These are phyloP conservation scores for Vaccinium macrocarpon DNA, from an alignment of 148 eudicot species.

Conservation along the genomic window DNA sequence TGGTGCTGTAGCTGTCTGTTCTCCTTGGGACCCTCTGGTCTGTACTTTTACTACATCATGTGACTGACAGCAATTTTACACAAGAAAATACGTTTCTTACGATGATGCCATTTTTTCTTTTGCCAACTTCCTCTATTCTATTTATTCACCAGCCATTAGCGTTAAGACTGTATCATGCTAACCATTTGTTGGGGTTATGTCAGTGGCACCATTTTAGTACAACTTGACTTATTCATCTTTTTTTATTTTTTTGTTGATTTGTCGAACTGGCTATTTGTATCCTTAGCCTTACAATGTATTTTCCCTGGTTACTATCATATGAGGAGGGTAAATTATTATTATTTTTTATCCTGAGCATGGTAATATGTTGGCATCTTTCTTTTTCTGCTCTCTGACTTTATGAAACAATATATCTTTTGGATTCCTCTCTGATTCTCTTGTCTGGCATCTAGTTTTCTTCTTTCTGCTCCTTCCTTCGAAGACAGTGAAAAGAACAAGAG, in stretches of 20 bases:
- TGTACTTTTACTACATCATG: conserved; percentile 21
- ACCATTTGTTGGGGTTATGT: background rate
- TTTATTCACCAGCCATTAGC: background rate
- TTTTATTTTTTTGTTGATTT: background rate
- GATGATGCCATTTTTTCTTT: background rate
- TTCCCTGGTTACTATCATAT: background rate
- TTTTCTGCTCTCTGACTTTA: background rate
- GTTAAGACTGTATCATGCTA: background rate
- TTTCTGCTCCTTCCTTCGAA: background rate
- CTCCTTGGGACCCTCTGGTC: conserved; percentile 95
- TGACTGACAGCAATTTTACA: background rate
- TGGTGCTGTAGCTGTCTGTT: conserved; percentile 88
- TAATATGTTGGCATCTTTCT: background rate
- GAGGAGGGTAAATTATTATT: background rate
- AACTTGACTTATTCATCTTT: background rate
- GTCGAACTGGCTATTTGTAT: background rate
- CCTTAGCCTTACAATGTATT: background rate
- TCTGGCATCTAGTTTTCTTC: background rate
- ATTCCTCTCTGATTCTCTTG: background rate
- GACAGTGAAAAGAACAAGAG: too few species aligned
- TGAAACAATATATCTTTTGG: background rate
- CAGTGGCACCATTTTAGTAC: background rate
- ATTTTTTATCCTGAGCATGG: background rate
- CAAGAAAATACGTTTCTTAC: background rate
- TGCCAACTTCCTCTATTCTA: background rate